phyloP scores from a whole-genome alignment of 371 early-diverging fungal genomes.

The Rhizomucor miehei region DNA sequence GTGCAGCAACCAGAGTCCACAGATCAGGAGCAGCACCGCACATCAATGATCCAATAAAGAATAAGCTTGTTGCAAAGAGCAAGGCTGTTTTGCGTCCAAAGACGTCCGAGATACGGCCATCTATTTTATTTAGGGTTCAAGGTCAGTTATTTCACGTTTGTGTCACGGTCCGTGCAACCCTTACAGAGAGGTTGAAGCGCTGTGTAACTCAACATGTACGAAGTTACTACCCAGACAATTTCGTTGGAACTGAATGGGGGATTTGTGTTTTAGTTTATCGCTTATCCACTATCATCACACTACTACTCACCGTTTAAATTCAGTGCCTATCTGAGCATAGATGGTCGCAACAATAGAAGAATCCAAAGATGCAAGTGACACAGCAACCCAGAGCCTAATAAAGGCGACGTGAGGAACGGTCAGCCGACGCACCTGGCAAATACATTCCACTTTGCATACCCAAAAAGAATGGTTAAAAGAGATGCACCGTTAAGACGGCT shows the following conservation, averaged over 20 bases:
- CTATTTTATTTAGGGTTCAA: constrained; percentile 9
- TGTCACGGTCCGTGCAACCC: neutral
- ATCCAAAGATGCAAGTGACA: constrained; percentile 73
- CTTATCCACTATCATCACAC: too few species aligned
- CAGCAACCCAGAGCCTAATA: constrained; percentile 36
- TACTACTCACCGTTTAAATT: constrained; percentile 59
- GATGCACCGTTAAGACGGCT: constrained; percentile 36
- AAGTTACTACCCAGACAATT: constrained; percentile 72
- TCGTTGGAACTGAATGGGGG: constrained; percentile 49
- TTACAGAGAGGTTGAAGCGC: constrained; percentile 76
- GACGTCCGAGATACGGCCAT: constrained; percentile 61
- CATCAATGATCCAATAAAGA: constrained; percentile 54
- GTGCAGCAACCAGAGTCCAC: constrained; percentile 69
- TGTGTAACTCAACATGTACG: constrained; percentile 75
- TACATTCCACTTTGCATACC: constrained; percentile 14
- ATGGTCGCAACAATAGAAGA: constrained; percentile 82
- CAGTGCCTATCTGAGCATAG: constrained; percentile 71
- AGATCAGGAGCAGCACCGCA: constrained; percentile 58
- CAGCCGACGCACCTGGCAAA: neutral
- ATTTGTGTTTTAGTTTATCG: neutral
- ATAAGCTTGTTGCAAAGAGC: constrained; percentile 53
- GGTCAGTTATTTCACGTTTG: neutral
- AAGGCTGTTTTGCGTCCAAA: constrained; percentile 66
- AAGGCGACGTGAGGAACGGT: neutral
- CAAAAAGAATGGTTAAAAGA: constrained; percentile 29